phyloP scores from a whole-genome alignment of 1,284 basidiomycete species.

The Cutaneotrichosporon spelunceum region DNA sequence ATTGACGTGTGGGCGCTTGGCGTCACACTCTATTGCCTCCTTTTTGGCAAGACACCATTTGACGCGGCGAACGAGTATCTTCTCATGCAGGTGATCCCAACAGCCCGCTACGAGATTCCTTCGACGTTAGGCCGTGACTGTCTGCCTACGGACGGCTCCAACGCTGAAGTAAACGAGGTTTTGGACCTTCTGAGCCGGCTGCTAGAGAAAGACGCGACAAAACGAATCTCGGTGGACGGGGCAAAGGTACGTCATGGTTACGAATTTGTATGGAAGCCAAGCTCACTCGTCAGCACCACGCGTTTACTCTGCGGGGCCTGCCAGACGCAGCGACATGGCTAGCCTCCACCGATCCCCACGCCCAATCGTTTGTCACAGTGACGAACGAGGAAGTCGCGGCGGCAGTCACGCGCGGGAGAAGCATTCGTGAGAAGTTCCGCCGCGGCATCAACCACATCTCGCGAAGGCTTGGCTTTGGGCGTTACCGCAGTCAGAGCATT shows the following conservation, averaged over 20 bases:
- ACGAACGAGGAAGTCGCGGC: constrained; percentile 76
- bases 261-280: neutral
- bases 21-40: constrained; percentile 91
- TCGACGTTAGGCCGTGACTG: constrained; percentile 71
- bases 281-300: constrained; percentile 49
- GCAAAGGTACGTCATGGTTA: constrained; percentile 59
- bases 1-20: constrained; percentile 99
- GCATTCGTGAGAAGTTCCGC: constrained; percentile 42
- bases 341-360: constrained; percentile 64
- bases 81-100: constrained; percentile 80
- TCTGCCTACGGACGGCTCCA: constrained; percentile 55
- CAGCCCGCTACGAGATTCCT: constrained; percentile 69
- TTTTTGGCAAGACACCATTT: constrained; percentile 81
- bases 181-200: constrained; percentile 70
- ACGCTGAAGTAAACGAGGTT: constrained; percentile 56
- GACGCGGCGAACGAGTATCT: constrained; percentile 67
- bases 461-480: constrained; percentile 33
- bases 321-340: constrained; percentile 74
- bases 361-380: constrained; percentile 62
- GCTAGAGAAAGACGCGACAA: constrained; percentile 75
- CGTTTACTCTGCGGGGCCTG: constrained; percentile 77
- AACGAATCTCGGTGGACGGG: constrained; percentile 75
- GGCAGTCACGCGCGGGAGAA: constrained; percentile 58
- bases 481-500: constrained; percentile 35
- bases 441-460: constrained; percentile 42